Evolutionary conservation across 2,329 filamentous ascomycete genomes (phyloP).

Genomic region (Laburnicola sp.): DNA sequence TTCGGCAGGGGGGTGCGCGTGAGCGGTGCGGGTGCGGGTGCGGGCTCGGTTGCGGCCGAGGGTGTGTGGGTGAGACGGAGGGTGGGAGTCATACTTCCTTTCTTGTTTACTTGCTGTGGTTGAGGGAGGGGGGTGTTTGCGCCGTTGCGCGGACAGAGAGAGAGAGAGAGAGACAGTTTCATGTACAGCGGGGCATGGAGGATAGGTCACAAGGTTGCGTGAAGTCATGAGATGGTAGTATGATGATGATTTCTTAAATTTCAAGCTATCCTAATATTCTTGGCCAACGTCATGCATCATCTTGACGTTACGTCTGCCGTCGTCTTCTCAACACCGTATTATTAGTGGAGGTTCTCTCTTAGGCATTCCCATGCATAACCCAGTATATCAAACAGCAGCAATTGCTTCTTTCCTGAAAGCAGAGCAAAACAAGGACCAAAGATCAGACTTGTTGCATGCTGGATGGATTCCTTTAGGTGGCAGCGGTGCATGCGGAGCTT

Average conservation of each 20-base stretch:
- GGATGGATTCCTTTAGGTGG: constrained; percentile 21
- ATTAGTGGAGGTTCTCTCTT: constrained; percentile 22
- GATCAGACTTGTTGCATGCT: constrained; percentile 28
- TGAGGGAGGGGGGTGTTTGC: neutral
- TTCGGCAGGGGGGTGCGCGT: constrained; percentile 4
- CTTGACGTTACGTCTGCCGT: constrained; percentile 5
- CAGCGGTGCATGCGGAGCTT: constrained; percentile 24
- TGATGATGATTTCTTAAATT: neutral
- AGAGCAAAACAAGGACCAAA: constrained; percentile 28
- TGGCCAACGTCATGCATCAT: constrained; percentile 8
- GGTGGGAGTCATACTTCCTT: neutral
- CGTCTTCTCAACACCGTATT: constrained; percentile 24
- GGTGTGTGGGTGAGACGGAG: constrained; percentile 6
- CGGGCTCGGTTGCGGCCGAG: constrained; percentile 8
- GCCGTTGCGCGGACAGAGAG: neutral
- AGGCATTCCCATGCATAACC: constrained; percentile 14
- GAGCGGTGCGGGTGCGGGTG: constrained; percentile 10
- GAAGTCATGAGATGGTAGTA: neutral
- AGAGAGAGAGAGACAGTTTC: too few relatives aligned
- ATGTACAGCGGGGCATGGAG: neutral
- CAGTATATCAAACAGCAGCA: constrained; percentile 29
- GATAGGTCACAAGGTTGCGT: neutral
- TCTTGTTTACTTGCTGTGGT: neutral
- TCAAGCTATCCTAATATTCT: constrained; percentile 2
- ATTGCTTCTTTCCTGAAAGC: constrained; percentile 28